Base-by-base conservation (phyloP, 345 rosid genomes). In the Acer yangbiense region DNA sequence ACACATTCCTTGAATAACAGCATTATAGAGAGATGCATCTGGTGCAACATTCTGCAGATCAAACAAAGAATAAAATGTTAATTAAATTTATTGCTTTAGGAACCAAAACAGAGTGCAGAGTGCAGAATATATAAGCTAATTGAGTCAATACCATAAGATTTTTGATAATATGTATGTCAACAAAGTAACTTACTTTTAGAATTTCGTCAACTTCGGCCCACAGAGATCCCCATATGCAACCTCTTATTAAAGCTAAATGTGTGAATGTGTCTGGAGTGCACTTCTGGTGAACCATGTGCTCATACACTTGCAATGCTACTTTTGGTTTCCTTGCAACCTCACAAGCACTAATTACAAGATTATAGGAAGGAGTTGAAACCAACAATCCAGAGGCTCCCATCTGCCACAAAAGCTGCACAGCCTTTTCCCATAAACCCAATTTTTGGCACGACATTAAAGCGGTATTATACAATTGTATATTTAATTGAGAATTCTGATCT, bases 201-300 rank as follows among this genome's bases (percentile, higher is more conserved):
- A 93, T 89, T 70, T 83, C 91, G 52, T 86, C 87, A 73, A 89
- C 93, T 82, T 90, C 87, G 43, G 57, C 78, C 97, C 95, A 95
- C 23, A 88, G 88, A 35, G 95, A 93, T 73, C 93, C 97, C 98
- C 95, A 88, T 55, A 92, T 79, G 82, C 94, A 93, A 73, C 89
- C 82, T 83, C 98, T 83, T 77, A 90, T 48, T 65, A 95, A 82
- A 0, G 97, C 88, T 62, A 88, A 73, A 82, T 89, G 82, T n/a
- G 95, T 91, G 71, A 90, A 93, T 20, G 87, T 90, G 80, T 93
- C 89, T 6, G 94, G 89, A 25, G 32, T 25, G 77, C 90, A 88
- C 48, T 78, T 75, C 80, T 69, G 87, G 62, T 88, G 88, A 68
- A 71, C 77, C 98, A 95, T 92, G 80, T 82, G 98, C 73, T 88